Conservation (phyloP, 306 rosid genomes). For the Arachis stenosperma region DNA sequence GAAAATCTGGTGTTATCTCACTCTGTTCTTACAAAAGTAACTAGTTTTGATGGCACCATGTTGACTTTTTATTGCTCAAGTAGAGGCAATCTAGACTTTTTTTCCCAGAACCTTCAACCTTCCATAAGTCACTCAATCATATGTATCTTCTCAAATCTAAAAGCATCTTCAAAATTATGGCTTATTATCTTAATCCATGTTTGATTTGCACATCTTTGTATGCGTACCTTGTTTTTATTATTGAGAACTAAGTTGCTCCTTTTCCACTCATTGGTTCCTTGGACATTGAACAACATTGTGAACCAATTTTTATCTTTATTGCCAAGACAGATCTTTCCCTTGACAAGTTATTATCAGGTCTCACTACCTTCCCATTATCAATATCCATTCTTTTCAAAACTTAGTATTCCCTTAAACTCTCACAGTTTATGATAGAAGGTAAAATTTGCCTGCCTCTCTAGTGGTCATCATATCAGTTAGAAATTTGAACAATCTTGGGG, state of each 20-base stretch:
- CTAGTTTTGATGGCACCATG: background rate
- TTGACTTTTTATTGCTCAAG: background rate
- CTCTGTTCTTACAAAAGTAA: background rate
- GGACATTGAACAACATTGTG: background rate
- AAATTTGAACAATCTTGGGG: constrained; percentile 7
- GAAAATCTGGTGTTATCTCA: background rate
- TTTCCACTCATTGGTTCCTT: background rate
- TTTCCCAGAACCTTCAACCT: no score
- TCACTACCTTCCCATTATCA: background rate
- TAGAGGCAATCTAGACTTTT: background rate
- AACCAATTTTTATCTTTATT: background rate
- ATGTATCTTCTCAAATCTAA: no score
- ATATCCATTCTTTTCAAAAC: background rate
- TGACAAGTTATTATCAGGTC: background rate
- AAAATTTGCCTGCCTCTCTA: no score
- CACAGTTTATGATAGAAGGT: no score
- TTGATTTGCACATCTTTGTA: no score
- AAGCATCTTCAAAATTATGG: no score
- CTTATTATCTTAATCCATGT: no score
- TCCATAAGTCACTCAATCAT: no score
- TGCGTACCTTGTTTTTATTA: no score
- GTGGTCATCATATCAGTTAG: background rate
- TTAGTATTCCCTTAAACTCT: background rate
- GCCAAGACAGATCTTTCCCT: background rate
- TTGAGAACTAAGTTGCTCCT: background rate